Conservation (phyloP, 2,329 filamentous ascomycete genomes). For the Xylaria arbuscula region DNA sequence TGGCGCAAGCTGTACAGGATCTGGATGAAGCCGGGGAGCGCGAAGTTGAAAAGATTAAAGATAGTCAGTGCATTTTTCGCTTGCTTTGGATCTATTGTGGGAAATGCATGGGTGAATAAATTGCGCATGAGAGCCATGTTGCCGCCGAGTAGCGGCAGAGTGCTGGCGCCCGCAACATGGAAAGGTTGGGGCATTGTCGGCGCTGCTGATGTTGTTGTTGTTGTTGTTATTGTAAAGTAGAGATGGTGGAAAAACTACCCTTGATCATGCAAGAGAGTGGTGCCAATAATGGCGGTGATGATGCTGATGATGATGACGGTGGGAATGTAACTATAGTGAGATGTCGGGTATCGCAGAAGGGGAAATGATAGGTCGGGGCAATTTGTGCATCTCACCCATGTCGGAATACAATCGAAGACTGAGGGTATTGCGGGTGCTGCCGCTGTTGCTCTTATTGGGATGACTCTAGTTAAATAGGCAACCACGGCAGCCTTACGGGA, state of each 20-base stretch:
- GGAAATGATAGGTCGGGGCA: too few relatives aligned
- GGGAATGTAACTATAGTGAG: too few relatives aligned
- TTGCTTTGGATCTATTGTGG: not conserved
- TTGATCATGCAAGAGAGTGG: not conserved
- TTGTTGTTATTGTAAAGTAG: too few relatives aligned
- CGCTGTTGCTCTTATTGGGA: not conserved
- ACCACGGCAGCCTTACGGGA: too few relatives aligned
- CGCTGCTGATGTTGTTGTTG: not conserved
- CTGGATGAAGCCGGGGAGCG: slow-evolving; percentile 12
- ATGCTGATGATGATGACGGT: not conserved
- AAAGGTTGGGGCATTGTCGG: slow-evolving; percentile 29
- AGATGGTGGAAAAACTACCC: too few relatives aligned
- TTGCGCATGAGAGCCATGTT: slow-evolving; percentile 2
- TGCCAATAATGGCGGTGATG: not conserved
- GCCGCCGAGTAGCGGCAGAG: slow-evolving; percentile 6
- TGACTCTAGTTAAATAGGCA: not conserved
- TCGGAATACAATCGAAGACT: too few relatives aligned
- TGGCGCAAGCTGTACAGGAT: slow-evolving; percentile 17
- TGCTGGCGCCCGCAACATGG: slow-evolving; percentile 24
- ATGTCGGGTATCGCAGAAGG: too few relatives aligned
- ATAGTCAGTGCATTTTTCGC: slow-evolving; percentile 5
- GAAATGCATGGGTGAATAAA: slow-evolving; percentile 6
- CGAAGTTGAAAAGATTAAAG: slow-evolving; percentile 1
- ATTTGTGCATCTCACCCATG: too few relatives aligned
- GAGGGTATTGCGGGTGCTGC: not conserved